Evolutionary conservation across 2,329 filamentous ascomycete genomes (phyloP).

Genomic region (Arachnopeziza araneosa): DNA sequence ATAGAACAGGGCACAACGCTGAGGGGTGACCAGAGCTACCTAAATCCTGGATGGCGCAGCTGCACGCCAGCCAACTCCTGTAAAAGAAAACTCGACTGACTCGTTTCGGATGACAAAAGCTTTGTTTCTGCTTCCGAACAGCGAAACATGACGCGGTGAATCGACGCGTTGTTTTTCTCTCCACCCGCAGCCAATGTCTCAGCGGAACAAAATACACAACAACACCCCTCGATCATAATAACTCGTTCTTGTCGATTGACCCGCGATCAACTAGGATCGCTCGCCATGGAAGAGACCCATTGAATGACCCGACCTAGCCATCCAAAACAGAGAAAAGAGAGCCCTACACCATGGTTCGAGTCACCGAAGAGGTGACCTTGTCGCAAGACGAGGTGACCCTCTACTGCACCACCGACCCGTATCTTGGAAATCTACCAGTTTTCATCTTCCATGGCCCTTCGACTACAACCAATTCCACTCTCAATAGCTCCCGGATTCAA

Average conservation of each 20-base stretch:
- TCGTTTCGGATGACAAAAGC: neutral
- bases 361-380: conserved; percentile 71
- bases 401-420: conserved; percentile 82
- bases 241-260: conserved; percentile 4
- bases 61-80: neutral
- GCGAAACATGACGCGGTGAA: neutral
- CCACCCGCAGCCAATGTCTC: conserved; percentile 14
- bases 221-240: conserved; percentile 5
- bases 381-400: conserved; percentile 77
- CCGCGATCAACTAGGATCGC: conserved; percentile 8
- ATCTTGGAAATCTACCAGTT: conserved; percentile 74
- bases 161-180: conserved; percentile 2
- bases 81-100: neutral
- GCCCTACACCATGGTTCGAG: conserved; percentile 69
- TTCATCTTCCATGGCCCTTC: conserved; percentile 90
- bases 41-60: neutral
- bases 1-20: neutral
- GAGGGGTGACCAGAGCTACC: neutral
- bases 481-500: conserved; percentile 90
- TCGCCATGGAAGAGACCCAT: conserved; percentile 25
- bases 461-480: conserved; percentile 78
- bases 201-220: neutral
- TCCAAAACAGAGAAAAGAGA: conserved; percentile 6
- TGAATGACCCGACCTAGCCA: conserved; percentile 20
- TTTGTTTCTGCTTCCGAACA: neutral